Percentiles rank a stretch among this genome's conserved stretches.
These are phyloP conservation scores for Hymenotorrendiella dingleyae DNA, from an alignment of 2,329 filamentous ascomycete species.

Conservation along the genomic window DNA sequence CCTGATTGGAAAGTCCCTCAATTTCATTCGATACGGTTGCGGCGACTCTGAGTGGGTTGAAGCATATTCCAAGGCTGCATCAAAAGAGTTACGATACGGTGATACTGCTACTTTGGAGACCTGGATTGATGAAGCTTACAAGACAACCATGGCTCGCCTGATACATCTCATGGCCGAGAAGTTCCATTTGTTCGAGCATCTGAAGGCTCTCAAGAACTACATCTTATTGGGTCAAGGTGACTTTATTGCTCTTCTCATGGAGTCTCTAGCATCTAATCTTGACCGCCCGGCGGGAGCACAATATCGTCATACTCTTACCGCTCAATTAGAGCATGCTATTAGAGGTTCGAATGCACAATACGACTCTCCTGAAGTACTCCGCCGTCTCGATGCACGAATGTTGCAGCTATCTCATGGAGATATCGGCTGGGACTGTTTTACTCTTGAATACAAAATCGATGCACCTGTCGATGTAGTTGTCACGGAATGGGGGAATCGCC, in stretches of 20 bases:
- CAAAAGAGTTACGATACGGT: constrained; percentile 85
- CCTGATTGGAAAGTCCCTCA: constrained; percentile 93
- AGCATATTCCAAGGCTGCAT: constrained; percentile 85
- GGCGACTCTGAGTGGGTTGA: constrained; percentile 94
- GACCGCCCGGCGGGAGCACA: constrained; percentile 95
- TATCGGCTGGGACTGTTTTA: constrained; percentile 99
- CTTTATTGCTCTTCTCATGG: constrained; percentile 95
- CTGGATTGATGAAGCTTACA: constrained; percentile 96
- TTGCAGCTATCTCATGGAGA: constrained; percentile 92
- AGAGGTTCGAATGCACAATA: constrained; percentile 96
- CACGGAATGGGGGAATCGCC: constrained; percentile 88
- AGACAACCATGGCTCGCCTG: constrained; percentile 92
- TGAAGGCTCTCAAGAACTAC: constrained; percentile 89
- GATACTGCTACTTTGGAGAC: constrained; percentile 87
- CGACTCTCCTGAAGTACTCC: constrained; percentile 84
- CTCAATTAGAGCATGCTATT: constrained; percentile 96
- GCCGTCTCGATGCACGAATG: constrained; percentile 94
- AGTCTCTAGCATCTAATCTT: constrained; percentile 85
- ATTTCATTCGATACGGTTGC: constrained; percentile 96
- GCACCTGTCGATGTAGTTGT: constrained; percentile 95
- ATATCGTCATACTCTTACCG: constrained; percentile 92
- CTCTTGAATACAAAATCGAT: constrained; percentile 96
- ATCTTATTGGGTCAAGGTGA: constrained; percentile 92
- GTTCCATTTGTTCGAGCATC: constrained; percentile 89
- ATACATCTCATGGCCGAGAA: constrained; percentile 92